Base-by-base conservation (phyloP, 192 early-diverging fungal genomes). In the Backusella psychrophila region DNA sequence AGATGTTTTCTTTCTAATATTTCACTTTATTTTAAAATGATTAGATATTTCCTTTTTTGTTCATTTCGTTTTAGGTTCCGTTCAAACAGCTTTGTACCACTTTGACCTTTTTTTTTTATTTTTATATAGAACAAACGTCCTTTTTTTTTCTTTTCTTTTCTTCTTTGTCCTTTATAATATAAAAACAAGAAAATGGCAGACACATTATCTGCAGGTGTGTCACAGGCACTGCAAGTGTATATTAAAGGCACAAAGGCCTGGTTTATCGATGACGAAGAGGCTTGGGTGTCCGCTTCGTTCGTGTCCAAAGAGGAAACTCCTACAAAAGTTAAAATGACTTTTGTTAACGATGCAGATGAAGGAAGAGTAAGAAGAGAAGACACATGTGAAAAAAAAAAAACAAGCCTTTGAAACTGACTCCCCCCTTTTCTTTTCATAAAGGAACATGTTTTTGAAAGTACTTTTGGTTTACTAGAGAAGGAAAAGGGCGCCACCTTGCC, bases 201-300 rank as follows among this genome's bases (percentile, higher is more conserved):
- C 38, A 71, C 69, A 42, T 71, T 71, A 44, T 71, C 69, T 71
- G 38, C 77, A 35, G 66, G 66, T 68, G 77, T 71, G 23, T 46
- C 66, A 29, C 80, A 81, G 56, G 79, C 87, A 38, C 82, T 93
- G 34, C 91, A 93, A 70, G 87, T 90, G 65, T 93, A 89, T 83
- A 87, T 85, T 63, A 89, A 89, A 71, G 93, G 92, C 41, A 91
- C 90, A 74, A 85, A 88, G 79, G 96, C 95, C 56, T 98, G 95
- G 95, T 94, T 97, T 75, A 87, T 87, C 34, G 93, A 98, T 71
- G 88, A 89, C 4, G 87, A 91, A 52, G 93, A 95, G 65, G 96
- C 93, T 59, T 98, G 94, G 94, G 85, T 94, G 71, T 89, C 91
- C 73, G 95, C 90, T 12, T 78, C 88, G 8, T 78, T 94, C 63